Base-by-base conservation (phyloP, 2,329 filamentous ascomycete genomes). In the Trichoderma asperellum region DNA sequence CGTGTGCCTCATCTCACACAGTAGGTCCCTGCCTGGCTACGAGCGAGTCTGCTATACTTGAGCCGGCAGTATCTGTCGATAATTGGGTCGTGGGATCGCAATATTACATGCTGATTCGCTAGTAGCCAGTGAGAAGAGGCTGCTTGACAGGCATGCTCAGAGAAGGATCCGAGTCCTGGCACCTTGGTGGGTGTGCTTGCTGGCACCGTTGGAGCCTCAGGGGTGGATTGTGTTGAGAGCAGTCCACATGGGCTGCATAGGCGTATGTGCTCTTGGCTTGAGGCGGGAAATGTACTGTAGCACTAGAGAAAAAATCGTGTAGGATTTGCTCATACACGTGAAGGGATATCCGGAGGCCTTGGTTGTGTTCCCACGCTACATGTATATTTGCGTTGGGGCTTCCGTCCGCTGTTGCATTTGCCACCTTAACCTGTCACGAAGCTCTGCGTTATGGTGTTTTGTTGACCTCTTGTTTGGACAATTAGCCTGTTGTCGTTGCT, bases 141-240 rank as follows among this genome's bases (percentile, higher is more conserved):
- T 47, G 63, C 27, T 21, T 1, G 63, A n/a, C 63, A 58, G 55
- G 63, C 63, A 66, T 58, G n/a, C 55, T 12, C 37, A 32, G n/a
- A 37, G 63, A 59, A 67, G 63, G 63, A 67, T 67, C 18, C 63
- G 35, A 10, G 32, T 52, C 63, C 63, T 58, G 32, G 63, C 40
- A 29, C 6, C 12, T 35, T 65, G 43, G 35, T 49, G n/a, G 53
- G 53, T 49, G 53, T 49, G 63, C 24, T 67, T 12, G 21, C 14
- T 35, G 32, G 37, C 21, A n/a, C 49, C 43, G 40, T 16, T 37
- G 55, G 27, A 59, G n/a, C 8, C 43, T 12, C 53, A 59, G 63
- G 63, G 63, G 40, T 47, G 53, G 11, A 16, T 32, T 27, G 52
- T 32, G 55, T 27, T 34, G 55, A 56, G 55, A 58, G n/a, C 35